These are phyloP conservation scores for Talaromyces thailandensis DNA, from an alignment of 495 filamentous ascomycete species.

Conservation along the genomic window DNA sequence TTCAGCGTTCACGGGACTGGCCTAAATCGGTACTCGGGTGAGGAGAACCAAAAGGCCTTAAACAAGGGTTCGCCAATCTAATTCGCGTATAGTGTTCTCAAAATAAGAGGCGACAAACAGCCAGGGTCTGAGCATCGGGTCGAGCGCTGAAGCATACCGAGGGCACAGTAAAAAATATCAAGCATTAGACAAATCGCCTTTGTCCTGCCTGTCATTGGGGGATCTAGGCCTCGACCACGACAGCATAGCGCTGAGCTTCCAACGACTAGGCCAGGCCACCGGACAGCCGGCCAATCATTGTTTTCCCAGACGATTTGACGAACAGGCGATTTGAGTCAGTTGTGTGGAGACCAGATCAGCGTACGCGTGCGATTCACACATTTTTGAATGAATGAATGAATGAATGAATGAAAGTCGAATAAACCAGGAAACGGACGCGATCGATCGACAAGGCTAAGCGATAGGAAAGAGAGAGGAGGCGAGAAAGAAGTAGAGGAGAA, in stretches of 20 bases:
- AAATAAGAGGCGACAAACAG: background rate
- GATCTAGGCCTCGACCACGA: background rate
- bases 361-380: background rate
- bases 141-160: background rate
- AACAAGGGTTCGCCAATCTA: background rate
- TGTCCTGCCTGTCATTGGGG: background rate
- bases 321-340: background rate
- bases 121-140: background rate
- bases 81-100: background rate
- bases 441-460: background rate
- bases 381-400: background rate
- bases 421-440: background rate
- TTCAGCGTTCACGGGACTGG: slow-evolving; percentile 5
- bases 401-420: background rate
- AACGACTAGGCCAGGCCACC: background rate
- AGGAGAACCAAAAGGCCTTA: background rate
- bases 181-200: background rate
- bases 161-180: background rate
- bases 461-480: slow-evolving; percentile 5
- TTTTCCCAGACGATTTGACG: background rate
- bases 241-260: background rate
- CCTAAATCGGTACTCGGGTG: background rate
- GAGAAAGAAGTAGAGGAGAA: slow-evolving; percentile 6
- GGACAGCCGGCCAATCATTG: background rate
- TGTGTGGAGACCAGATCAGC: slow-evolving; percentile 1